phyloP scores from a whole-genome alignment of 176 grass and related monocot genomes.

The Areca catechu region DNA sequence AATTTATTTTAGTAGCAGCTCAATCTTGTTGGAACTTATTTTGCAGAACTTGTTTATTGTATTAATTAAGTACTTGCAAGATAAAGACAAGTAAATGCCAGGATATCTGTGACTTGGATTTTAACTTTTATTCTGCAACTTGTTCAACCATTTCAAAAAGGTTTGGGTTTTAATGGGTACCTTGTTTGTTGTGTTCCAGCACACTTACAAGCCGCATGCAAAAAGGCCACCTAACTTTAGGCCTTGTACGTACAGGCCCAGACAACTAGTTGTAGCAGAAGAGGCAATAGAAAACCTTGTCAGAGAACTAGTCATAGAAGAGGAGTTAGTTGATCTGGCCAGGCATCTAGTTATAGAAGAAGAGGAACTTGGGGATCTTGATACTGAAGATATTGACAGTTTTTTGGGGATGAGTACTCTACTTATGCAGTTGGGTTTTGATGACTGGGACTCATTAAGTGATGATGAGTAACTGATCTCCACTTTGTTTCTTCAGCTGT shows the following conservation, averaged over 20 bases:
- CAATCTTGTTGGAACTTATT: too few species aligned
- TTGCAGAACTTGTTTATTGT: too few species aligned
- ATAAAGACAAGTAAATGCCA: not conserved
- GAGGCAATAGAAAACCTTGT: slow-evolving; percentile 4
- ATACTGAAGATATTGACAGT: slow-evolving; percentile 1
- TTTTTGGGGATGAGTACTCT: slow-evolving; percentile 8
- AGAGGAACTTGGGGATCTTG: not conserved
- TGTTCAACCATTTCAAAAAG: not conserved
- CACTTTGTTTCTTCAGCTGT: too few species aligned
- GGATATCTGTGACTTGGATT: not conserved
- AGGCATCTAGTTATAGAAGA: not conserved
- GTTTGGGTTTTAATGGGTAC: not conserved
- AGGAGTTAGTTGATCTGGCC: slow-evolving; percentile 4
- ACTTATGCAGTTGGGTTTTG: slow-evolving; percentile 1
- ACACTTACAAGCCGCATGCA: slow-evolving; percentile 5
- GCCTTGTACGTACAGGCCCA: not conserved
- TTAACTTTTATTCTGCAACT: not conserved
- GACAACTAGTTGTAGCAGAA: not conserved
- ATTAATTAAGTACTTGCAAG: not conserved
- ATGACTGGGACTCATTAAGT: not conserved
- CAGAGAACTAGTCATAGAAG: not conserved
- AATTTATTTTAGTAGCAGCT: too few species aligned
- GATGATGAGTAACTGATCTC: not conserved
- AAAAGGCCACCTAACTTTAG: not conserved
- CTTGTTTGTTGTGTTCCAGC: slow-evolving; percentile 1